phyloP scores from a whole-genome alignment of 768 basidiomycete genomes.

The Mycena rebaudengoi region DNA sequence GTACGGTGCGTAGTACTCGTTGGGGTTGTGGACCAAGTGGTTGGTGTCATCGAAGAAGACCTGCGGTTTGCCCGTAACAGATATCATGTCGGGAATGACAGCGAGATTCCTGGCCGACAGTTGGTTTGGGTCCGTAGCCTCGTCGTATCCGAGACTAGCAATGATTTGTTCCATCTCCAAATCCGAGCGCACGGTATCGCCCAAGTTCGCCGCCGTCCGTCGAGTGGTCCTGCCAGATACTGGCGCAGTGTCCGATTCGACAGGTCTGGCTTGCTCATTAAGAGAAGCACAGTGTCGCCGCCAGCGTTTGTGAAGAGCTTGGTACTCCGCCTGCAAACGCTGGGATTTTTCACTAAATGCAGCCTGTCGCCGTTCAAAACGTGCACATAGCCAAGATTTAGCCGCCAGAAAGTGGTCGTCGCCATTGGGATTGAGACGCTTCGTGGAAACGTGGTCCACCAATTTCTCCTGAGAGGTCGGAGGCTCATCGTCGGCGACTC shows the following conservation, averaged over 20 bases:
- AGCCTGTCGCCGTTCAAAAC: constrained; percentile 62
- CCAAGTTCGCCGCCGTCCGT: constrained; percentile 73
- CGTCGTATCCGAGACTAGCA: constrained; percentile 91
- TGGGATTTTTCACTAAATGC: constrained; percentile 61
- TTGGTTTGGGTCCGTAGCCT: constrained; percentile 90
- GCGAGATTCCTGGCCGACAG: constrained; percentile 89
- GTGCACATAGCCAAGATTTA: constrained; percentile 60
- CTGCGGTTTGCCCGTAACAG: constrained; percentile 69
- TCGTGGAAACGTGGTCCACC: constrained; percentile 56
- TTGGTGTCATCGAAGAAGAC: constrained; percentile 87
- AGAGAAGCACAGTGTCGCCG: constrained; percentile 71
- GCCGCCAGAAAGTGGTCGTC: constrained; percentile 48
- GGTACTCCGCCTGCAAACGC: constrained; percentile 71
- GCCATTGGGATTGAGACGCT: constrained; percentile 42
- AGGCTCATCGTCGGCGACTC: constrained; percentile 36
- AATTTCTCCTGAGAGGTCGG: constrained; percentile 50
- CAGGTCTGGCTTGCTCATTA: constrained; percentile 63
- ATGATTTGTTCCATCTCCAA: constrained; percentile 98
- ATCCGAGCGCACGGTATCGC: constrained; percentile 93
- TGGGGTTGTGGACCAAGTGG: constrained; percentile 78
- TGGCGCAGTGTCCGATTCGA: constrained; percentile 46
- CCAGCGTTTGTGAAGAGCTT: constrained; percentile 77
- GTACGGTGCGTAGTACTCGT: constrained; percentile 75
- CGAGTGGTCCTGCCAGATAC: constrained; percentile 71
- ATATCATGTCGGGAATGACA: constrained; percentile 90